Percentiles rank a stretch among this genome's conserved stretches.
These are phyloP conservation scores for Tribonema minus DNA, from an alignment of 108 stramenopile genomes.

Conservation along the genomic window DNA sequence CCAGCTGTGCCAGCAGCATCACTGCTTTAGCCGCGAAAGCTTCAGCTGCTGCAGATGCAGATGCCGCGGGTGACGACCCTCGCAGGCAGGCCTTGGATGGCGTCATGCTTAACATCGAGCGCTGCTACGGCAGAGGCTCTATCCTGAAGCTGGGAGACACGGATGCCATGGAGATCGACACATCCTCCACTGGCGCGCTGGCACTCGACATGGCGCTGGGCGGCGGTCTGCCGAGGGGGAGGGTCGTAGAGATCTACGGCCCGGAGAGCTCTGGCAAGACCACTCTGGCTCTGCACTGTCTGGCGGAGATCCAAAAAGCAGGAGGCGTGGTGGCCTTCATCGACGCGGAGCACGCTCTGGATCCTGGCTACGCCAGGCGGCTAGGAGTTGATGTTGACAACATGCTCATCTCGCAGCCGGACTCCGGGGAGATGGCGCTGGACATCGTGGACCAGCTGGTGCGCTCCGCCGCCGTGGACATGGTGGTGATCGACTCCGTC, in stretches of 20 bases:
- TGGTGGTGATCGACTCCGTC: conserved; percentile 90
- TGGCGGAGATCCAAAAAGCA: conserved; percentile 74
- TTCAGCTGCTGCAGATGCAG: not conserved
- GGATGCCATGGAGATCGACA: conserved; percentile 36
- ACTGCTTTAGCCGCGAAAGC: no score
- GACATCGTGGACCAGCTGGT: conserved; percentile 94
- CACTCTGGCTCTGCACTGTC: conserved; percentile 87
- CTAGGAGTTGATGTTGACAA: conserved; percentile 79
- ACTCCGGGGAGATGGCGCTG: conserved; percentile 81
- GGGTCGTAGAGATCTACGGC: conserved; percentile 92
- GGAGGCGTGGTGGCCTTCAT: conserved; percentile 82
- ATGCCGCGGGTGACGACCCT: not conserved
- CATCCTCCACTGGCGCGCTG: conserved; percentile 28
- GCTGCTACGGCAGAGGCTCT: conserved; percentile 77
- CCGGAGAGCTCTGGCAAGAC: conserved; percentile 92
- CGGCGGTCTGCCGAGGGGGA: conserved; percentile 33
- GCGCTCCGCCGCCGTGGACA: conserved; percentile 76
- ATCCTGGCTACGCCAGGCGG: conserved; percentile 72
- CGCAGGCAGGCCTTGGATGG: conserved; percentile 73
- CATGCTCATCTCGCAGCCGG: conserved; percentile 88
- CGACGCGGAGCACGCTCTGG: conserved; percentile 94
- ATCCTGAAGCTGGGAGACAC: conserved; percentile 76
- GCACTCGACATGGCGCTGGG: conserved; percentile 42
- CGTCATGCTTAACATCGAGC: conserved; percentile 81
- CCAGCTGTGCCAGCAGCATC: no score